Conservation (phyloP, 1,284 basidiomycete species). For the Paramarasmius palmivorus region DNA sequence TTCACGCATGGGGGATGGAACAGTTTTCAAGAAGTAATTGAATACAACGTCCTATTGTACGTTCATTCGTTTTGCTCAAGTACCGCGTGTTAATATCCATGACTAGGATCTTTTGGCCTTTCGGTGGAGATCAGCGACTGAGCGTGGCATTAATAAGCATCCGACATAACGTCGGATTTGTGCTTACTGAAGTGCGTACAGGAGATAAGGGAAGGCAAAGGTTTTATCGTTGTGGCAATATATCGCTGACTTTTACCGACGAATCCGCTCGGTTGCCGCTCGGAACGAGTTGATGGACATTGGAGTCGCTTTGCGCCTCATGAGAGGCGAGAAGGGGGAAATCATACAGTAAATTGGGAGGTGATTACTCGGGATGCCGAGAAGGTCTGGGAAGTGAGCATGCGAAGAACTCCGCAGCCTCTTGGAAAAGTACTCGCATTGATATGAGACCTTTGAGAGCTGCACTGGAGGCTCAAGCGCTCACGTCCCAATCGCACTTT, state of each 20-base stretch:
- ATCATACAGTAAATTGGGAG: no score
- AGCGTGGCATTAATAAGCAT: constrained; percentile 2
- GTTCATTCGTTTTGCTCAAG: not conserved
- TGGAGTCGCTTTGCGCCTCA: no score
- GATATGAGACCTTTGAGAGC: no score
- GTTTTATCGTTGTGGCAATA: constrained; percentile 3
- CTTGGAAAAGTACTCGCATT: no score
- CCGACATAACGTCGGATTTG: constrained; percentile 9
- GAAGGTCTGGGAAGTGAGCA: no score
- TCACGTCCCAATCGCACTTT: no score
- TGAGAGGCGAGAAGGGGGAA: no score
- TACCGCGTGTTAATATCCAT: not conserved
- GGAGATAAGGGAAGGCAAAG: constrained; percentile 4
- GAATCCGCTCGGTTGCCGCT: no score
- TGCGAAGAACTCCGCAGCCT: no score
- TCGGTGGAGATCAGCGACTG: constrained; percentile 11
- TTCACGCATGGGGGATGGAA: constrained; percentile 13
- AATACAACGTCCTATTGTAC: not conserved
- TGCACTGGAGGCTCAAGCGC: no score
- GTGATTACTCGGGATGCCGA: no score
- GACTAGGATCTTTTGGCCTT: constrained; percentile 13
- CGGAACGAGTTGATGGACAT: no score
- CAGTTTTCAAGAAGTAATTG: constrained; percentile 2
- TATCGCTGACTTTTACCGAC: constrained; percentile 1
- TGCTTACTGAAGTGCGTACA: constrained; percentile 11